Conservation (phyloP, 106 monocot genomes). For the Xerophyta viscosa region DNA sequence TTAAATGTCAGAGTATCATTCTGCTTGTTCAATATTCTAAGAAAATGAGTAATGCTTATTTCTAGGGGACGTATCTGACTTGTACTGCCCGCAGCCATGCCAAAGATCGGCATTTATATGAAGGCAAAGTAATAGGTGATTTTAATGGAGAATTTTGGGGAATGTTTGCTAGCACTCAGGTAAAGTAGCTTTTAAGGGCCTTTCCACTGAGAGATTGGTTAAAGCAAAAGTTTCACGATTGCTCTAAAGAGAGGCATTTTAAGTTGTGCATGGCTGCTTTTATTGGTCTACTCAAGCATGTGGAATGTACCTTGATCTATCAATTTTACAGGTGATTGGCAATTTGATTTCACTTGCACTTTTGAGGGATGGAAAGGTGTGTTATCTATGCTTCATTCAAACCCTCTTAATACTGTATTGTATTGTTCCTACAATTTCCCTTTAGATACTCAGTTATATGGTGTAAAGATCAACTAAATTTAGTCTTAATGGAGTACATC, state of each 20-base stretch:
- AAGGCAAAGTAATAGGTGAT: constrained; percentile 70
- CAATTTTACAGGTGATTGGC: constrained; percentile 62
- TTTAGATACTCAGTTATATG: background rate
- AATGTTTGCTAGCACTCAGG: constrained; percentile 84
- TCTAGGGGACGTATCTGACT: constrained; percentile 84
- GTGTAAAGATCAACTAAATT: too few relatives aligned
- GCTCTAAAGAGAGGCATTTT: background rate
- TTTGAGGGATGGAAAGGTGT: constrained; percentile 55
- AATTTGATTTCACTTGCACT: constrained; percentile 80
- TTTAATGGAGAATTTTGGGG: constrained; percentile 99
- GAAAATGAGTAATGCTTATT: background rate
- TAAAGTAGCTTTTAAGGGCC: constrained; percentile 11
- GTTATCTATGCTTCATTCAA: background rate
- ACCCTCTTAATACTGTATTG: background rate
- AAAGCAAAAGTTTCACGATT: background rate
- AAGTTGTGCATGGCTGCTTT: background rate
- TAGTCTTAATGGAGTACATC: too few relatives aligned
- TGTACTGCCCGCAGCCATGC: constrained; percentile 80
- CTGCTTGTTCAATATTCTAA: background rate
- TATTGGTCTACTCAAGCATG: too few relatives aligned
- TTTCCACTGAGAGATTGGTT: too few relatives aligned
- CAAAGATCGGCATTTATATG: constrained; percentile 63
- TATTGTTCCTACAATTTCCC: background rate
- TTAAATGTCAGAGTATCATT: background rate
- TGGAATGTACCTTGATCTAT: too few relatives aligned